phyloP scores from a whole-genome alignment of 2,329 filamentous ascomycete species.

The Arthrocladium fulminans region DNA sequence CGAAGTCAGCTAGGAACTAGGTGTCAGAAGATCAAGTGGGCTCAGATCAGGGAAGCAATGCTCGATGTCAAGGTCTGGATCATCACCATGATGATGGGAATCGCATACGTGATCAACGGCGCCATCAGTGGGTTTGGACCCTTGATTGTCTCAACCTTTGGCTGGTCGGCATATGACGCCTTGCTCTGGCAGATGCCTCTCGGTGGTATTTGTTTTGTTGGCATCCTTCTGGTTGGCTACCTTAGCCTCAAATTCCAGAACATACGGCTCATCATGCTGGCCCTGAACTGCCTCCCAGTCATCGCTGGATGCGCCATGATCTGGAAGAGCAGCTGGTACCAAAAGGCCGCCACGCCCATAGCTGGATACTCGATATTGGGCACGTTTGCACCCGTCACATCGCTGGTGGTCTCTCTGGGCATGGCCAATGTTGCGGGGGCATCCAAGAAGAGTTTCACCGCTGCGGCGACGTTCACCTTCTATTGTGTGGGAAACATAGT shows the following conservation, averaged over 20 bases:
- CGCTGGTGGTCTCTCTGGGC: constrained; percentile 48
- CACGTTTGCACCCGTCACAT: constrained; percentile 63
- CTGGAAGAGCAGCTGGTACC: constrained; percentile 58
- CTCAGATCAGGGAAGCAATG: constrained; percentile 51
- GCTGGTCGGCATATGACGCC: constrained; percentile 53
- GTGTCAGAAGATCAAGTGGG: constrained; percentile 51
- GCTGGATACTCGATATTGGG: constrained; percentile 64
- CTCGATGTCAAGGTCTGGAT: constrained; percentile 56
- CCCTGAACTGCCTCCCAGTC: constrained; percentile 61
- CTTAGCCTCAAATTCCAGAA: constrained; percentile 53
- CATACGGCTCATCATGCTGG: constrained; percentile 56
- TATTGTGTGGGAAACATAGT: constrained; percentile 72
- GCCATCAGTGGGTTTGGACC: constrained; percentile 63
- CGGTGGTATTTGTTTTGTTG: constrained; percentile 57
- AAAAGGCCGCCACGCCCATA: constrained; percentile 57
- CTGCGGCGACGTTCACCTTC: constrained; percentile 63
- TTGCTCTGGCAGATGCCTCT: constrained; percentile 70
- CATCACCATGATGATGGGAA: constrained; percentile 58
- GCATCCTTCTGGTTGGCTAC: constrained; percentile 58
- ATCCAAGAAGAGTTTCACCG: constrained; percentile 71
- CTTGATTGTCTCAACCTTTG: constrained; percentile 63
- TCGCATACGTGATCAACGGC: constrained; percentile 61
- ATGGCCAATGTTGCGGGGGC: constrained; percentile 65
- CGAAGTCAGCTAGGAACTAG: constrained; percentile 55
- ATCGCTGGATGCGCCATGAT: constrained; percentile 67